Conservation (phyloP, 2,329 filamentous ascomycete genomes). For the Aspergillus sclerotialis region DNA sequence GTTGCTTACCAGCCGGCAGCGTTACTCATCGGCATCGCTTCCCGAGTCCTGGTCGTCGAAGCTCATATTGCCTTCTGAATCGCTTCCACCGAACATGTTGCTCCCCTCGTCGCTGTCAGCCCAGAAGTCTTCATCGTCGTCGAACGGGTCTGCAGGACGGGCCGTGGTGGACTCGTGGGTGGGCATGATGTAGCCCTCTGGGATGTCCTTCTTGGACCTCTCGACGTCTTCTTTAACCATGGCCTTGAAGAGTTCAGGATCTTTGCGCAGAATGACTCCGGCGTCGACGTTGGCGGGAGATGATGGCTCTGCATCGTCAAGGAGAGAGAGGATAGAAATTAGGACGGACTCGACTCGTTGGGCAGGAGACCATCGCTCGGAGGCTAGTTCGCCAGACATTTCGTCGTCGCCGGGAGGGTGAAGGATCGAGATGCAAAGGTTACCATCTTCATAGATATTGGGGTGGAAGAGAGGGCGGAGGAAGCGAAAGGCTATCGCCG, state of each 20-base stretch:
- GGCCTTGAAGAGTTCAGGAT: slow-evolving; percentile 61
- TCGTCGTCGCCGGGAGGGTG: slow-evolving; percentile 87
- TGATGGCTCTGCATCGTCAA: slow-evolving; percentile 89
- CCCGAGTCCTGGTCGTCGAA: slow-evolving; percentile 43
- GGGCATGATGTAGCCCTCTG: slow-evolving; percentile 73
- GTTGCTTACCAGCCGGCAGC: neutral
- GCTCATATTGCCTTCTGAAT: slow-evolving; percentile 46
- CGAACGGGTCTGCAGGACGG: slow-evolving; percentile 54
- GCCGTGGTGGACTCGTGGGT: slow-evolving; percentile 56
- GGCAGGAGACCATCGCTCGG: slow-evolving; percentile 88
- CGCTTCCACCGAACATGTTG: slow-evolving; percentile 70
- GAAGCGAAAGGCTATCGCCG: slow-evolving; percentile 76
- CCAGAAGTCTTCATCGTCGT: slow-evolving; percentile 72
- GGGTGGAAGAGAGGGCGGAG: slow-evolving; percentile 75
- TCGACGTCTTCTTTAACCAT: slow-evolving; percentile 65
- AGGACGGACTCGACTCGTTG: slow-evolving; percentile 93
- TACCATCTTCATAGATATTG: slow-evolving; percentile 86
- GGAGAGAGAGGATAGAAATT: slow-evolving; percentile 80
- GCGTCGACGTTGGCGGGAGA: slow-evolving; percentile 95
- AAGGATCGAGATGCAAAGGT: slow-evolving; percentile 92
- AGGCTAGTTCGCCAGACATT: slow-evolving; percentile 82
- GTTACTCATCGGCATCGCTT: slow-evolving; percentile 47
- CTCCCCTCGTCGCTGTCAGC: slow-evolving; percentile 64
- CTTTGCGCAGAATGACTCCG: slow-evolving; percentile 73
- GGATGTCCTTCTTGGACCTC: slow-evolving; percentile 70